These are phyloP conservation scores for Eucalyptus victrix DNA, from an alignment of 345 rosid genomes.

Conservation along the genomic window DNA sequence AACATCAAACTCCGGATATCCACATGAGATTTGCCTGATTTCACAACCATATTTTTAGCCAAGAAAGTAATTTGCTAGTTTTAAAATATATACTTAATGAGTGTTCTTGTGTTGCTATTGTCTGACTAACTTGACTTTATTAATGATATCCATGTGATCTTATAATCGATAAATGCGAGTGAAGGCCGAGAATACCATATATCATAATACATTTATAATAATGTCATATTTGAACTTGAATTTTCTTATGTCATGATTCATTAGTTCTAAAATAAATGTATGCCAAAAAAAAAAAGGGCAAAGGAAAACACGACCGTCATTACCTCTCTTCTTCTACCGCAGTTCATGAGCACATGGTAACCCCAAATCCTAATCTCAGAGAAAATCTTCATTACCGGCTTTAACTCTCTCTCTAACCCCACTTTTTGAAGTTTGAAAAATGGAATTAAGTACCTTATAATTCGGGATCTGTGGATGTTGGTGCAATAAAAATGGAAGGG, in stretches of 20 bases:
- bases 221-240: neutral
- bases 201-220: neutral
- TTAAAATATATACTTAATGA: neutral
- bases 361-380: neutral
- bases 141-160: neutral
- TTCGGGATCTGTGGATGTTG: neutral
- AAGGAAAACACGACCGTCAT: neutral
- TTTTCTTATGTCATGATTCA: fast-evolving
- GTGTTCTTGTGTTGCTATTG: neutral
- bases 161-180: neutral
- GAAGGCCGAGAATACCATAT: neutral
- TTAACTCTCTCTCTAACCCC: neutral
- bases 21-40: neutral
- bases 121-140: neutral
- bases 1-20: neutral
- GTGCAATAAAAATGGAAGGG: neutral
- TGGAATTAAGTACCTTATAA: neutral
- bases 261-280: neutral
- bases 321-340: neutral
- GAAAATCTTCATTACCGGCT: too few species aligned
- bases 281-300: neutral
- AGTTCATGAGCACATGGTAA: neutral
- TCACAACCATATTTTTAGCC: neutral
- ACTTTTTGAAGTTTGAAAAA: neutral
- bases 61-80: neutral